Evolutionary conservation across 2,329 filamentous ascomycete genomes (phyloP).

Genomic region (Ophioceras dolichostomum): DNA sequence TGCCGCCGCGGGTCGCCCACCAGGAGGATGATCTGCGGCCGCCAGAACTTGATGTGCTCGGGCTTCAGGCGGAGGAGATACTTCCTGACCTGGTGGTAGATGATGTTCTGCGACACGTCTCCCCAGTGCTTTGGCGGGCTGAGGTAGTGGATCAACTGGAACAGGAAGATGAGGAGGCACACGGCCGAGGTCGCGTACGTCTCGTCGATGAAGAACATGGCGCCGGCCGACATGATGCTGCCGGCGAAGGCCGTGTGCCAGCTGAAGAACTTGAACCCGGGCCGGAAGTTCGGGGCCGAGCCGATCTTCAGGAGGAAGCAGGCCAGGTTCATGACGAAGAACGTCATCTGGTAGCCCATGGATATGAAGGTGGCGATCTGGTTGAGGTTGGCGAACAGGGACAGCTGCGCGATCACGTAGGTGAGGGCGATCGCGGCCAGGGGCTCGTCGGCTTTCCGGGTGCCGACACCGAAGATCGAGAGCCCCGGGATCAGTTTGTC

Average conservation of each 20-base stretch:
- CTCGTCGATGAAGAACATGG: conserved; percentile 86
- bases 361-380: conserved; percentile 83
- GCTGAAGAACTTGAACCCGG: conserved; percentile 80
- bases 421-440: conserved; percentile 66
- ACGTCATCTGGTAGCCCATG: conserved; percentile 90
- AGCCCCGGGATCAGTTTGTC: conserved; percentile 71
- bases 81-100: conserved; percentile 78
- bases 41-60: conserved; percentile 90
- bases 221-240: conserved; percentile 60
- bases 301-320: conserved; percentile 80
- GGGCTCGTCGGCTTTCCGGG: conserved; percentile 60
- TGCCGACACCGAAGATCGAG: conserved; percentile 61
- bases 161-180: conserved; percentile 61
- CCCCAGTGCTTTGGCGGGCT: conserved; percentile 82
- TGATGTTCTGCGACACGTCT: conserved; percentile 79
- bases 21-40: conserved; percentile 74
- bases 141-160: conserved; percentile 74
- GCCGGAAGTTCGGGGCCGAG: conserved; percentile 79
- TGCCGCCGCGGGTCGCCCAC: conserved; percentile 74
- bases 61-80: conserved; percentile 73
- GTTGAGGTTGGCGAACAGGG: conserved; percentile 74
- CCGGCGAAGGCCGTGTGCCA: conserved; percentile 71
- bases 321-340: conserved; percentile 76
- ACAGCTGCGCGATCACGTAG: conserved; percentile 62
- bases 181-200: conserved; percentile 68